A percentile compares a stretch with the other conserved stretches of the same genome.
Conservation (phyloP, 2,329 filamentous ascomycete species). For the Penicillium hordei region DNA sequence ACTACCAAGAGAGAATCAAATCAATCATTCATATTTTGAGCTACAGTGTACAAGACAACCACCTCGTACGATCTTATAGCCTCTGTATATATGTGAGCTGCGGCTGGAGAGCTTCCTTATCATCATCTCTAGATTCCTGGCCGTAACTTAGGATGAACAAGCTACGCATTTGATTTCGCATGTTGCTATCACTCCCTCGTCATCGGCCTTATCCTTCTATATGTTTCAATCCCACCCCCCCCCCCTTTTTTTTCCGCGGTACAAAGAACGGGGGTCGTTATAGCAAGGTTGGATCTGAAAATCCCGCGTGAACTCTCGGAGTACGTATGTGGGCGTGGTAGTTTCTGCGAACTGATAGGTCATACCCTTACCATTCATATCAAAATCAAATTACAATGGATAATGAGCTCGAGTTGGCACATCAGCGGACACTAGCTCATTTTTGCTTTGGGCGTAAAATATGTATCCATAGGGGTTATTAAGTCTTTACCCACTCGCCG, state of each 20-base stretch:
- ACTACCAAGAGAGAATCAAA: neutral
- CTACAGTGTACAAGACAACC: neutral
- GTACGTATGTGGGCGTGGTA: neutral
- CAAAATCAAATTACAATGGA: neutral
- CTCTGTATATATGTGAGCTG: neutral
- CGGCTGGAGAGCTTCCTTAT: neutral
- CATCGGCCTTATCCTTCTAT: neutral
- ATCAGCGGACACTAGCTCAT: neutral
- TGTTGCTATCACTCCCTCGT: neutral
- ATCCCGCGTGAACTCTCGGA: neutral
- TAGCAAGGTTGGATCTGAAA: neutral
- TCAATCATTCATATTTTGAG: neutral
- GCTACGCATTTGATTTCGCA: neutral
- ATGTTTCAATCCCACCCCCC: neutral
- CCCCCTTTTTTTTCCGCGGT: too few species aligned
- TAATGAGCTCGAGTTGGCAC: neutral
- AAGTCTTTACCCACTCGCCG: too few species aligned
- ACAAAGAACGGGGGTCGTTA: neutral
- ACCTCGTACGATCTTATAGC: too few species aligned
- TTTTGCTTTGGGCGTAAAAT: neutral
- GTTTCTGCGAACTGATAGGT: neutral
- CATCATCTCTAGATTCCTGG: neutral
- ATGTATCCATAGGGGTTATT: too few species aligned
- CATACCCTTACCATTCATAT: neutral
- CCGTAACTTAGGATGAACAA: neutral